Base-by-base conservation (phyloP, 495 filamentous ascomycete genomes). In the Darksidea phi region DNA sequence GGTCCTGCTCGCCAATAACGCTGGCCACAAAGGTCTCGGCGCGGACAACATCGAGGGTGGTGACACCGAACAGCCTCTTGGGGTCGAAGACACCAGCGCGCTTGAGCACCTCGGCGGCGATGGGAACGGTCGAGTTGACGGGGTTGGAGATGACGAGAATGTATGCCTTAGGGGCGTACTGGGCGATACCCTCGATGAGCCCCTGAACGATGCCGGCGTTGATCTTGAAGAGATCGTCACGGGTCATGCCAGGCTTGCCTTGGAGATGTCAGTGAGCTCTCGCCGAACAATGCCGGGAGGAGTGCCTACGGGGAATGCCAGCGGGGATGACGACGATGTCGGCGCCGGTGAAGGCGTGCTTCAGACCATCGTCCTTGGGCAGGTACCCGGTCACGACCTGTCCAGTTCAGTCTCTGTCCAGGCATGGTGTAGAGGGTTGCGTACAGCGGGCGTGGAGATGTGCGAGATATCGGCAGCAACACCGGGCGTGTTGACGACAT, bases 231-330 rank as follows among this genome's bases (percentile, higher is more conserved):
- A 98, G 90, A 69, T 97, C 92, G 71, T 98, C 95, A 80, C 94
- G 91, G 74, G 88, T 96, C 94, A 98, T 98, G 71, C 95, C 95
- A 59, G 94, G 94, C 81, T 97, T 97, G 77, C 93, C 93, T 97
- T 64, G 48, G 59, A 49, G 25, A 55, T 25, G 47, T 53, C 26
- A 68, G 61, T 20, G 32, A 2, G 1, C 17, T 13, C 25, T 47
- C 48, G 10, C 21, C 17, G 38, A 23, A 28, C 15, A 10, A 4
- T 20, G 6, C 12, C 32, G 5, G 21, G 41, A 24, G 1, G 49
- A 15, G 26, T 42, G 82, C 93, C 70, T 75, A 95, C 94, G 92
- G 70, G 94, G 94, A 82, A 98, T 95, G 67, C 94, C 94, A 69
- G 94, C 94, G 12, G 94, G 94, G 74, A 98, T 97, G 74, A 98